Evolutionary conservation across 2,329 filamentous ascomycete species (phyloP).

Genomic region (Colletotrichum sp.): DNA sequence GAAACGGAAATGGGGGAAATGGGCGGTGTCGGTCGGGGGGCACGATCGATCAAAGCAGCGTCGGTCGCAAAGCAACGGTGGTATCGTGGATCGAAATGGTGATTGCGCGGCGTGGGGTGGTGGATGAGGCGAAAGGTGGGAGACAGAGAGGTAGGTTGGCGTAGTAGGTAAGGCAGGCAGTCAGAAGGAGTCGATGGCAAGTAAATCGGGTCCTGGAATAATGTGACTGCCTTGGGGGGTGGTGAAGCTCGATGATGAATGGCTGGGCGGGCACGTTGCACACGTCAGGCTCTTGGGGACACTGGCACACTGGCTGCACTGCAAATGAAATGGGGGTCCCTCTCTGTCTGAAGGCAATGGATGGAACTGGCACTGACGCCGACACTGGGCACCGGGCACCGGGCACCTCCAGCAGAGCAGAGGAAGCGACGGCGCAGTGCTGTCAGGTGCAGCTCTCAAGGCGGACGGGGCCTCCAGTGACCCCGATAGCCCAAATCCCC

Average conservation of each 20-base stretch:
- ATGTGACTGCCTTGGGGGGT: slow-evolving; percentile 23
- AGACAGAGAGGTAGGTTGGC: neutral
- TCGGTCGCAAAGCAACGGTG: neutral
- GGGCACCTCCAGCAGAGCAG: neutral
- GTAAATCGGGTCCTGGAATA: slow-evolving; percentile 15
- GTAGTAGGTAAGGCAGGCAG: neutral
- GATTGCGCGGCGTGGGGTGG: slow-evolving; percentile 13
- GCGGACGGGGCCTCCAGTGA: neutral
- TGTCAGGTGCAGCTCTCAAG: slow-evolving; percentile 2
- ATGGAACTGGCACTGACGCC: neutral
- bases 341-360: neutral
- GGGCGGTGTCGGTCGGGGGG: neutral
- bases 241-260: slow-evolving; percentile 15
- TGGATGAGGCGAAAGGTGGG: slow-evolving; percentile 9
- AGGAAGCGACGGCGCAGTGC: neutral
- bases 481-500: neutral
- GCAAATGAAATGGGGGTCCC: neutral
- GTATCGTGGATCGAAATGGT: neutral
- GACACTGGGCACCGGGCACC: neutral
- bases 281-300: slow-evolving; percentile 14
- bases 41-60: neutral
- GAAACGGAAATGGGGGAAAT: neutral
- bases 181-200: slow-evolving; percentile 1
- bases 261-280: slow-evolving; percentile 11
- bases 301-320: neutral